A percentile compares a stretch with the other conserved stretches of the same genome.
Conservation (phyloP, 768 basidiomycete genomes). For the Amylocystis lapponica region DNA sequence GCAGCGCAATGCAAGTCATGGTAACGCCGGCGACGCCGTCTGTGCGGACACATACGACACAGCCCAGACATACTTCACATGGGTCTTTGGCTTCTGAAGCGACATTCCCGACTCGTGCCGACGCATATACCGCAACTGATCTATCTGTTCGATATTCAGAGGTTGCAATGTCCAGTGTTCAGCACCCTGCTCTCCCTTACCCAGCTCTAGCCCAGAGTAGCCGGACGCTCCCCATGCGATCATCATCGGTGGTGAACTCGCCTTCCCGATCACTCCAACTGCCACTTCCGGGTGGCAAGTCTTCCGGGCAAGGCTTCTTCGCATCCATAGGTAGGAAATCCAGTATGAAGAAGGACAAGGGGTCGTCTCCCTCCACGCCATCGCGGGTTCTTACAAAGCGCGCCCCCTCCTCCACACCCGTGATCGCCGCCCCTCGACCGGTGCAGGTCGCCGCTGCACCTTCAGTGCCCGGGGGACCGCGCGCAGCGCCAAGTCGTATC, state of each 20-base stretch:
- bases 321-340: constrained; percentile 68
- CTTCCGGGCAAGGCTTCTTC: constrained; percentile 55
- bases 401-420: constrained; percentile 28
- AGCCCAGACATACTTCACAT: constrained; percentile 63
- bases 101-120: constrained; percentile 76
- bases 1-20: not conserved
- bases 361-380: constrained; percentile 25
- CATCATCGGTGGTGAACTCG: constrained; percentile 30
- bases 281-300: constrained; percentile 30
- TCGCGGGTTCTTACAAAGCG: constrained; percentile 32
- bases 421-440: constrained; percentile 28
- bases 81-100: constrained; percentile 70
- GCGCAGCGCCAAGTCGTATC: constrained; percentile 55
- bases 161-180: constrained; percentile 45
- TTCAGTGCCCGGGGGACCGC: constrained; percentile 67
- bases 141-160: constrained; percentile 47
- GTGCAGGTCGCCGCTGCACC: constrained; percentile 35
- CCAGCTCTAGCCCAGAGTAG: constrained; percentile 52
- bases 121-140: constrained; percentile 75
- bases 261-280: constrained; percentile 18
- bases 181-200: constrained; percentile 61
- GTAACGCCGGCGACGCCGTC: constrained; percentile 4
- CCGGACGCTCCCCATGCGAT: constrained; percentile 25
- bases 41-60: constrained; percentile 22
- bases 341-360: constrained; percentile 41